Percentiles rank a stretch among this genome's conserved stretches.
These are phyloP conservation scores for Uronychia setigera DNA, from an alignment of 73 alveolate species.

Conservation along the genomic window DNA sequence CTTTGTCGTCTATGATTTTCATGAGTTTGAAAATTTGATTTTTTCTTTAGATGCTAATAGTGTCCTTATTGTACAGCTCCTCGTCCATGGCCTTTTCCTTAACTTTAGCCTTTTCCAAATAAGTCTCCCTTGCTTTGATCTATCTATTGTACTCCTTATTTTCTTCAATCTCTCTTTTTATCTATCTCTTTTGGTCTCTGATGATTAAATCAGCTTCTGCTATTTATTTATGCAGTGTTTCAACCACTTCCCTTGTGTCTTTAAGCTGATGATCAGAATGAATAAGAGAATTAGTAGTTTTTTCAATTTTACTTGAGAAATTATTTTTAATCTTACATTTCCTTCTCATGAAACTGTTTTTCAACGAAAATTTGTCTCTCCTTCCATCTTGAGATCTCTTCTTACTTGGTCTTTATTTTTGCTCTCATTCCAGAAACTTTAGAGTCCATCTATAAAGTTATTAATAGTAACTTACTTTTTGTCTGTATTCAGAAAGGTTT, in stretches of 20 bases:
- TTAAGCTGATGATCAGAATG: neutral
- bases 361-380: neutral
- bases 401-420: neutral
- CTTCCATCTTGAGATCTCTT: neutral
- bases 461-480: neutral
- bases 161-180: neutral
- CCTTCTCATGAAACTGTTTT: neutral
- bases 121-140: neutral
- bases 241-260: neutral
- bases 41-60: neutral
- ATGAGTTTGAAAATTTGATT: neutral
- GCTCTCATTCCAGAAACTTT: neutral
- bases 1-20: neutral
- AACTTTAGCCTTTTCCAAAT: neutral
- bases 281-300: too few relatives aligned
- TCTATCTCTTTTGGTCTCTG: neutral
- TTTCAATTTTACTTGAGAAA: neutral
- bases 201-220: too few relatives aligned
- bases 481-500: neutral
- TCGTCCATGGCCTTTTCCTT: neutral
- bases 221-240: neutral
- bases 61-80: neutral
- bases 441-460: neutral
- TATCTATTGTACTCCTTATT: neutral
- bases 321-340: neutral